Conservation (phyloP, 306 rosid genomes). For the Rosa multiflora region DNA sequence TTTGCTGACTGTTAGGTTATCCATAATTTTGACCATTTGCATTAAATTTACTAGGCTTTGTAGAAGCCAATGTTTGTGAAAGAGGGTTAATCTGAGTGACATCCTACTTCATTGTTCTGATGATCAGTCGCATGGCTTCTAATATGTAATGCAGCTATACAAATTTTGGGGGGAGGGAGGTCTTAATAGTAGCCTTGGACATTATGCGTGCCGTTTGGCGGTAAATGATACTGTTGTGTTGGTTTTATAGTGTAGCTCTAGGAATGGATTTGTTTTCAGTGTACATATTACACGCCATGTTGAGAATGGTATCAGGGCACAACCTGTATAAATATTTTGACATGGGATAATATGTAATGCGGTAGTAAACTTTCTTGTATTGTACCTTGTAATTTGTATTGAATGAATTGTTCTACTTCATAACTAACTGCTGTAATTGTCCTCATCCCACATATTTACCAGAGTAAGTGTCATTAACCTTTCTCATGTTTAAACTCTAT, state of each 20-base stretch:
- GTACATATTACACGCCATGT: not conserved
- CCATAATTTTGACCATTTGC: not conserved
- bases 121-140: not conserved
- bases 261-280: not conserved
- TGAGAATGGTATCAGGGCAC: not conserved
- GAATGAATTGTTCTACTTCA: not conserved
- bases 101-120: not conserved
- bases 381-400: not conserved
- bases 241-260: not conserved
- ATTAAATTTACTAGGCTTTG: not conserved
- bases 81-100: not conserved
- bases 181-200: not conserved
- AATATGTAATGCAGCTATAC: not conserved
- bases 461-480: constrained; percentile 1
- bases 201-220: not conserved
- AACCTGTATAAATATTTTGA: not conserved
- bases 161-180: not conserved
- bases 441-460: not conserved
- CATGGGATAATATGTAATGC: not conserved
- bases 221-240: not conserved
- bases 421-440: not conserved
- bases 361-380: not conserved
- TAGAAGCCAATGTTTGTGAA: not conserved
- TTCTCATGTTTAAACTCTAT: not conserved
- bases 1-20: not conserved